These are phyloP conservation scores for Vanderwaltozyma yarrowii DNA, from an alignment of 805 yeast species.

Conservation along the genomic window DNA sequence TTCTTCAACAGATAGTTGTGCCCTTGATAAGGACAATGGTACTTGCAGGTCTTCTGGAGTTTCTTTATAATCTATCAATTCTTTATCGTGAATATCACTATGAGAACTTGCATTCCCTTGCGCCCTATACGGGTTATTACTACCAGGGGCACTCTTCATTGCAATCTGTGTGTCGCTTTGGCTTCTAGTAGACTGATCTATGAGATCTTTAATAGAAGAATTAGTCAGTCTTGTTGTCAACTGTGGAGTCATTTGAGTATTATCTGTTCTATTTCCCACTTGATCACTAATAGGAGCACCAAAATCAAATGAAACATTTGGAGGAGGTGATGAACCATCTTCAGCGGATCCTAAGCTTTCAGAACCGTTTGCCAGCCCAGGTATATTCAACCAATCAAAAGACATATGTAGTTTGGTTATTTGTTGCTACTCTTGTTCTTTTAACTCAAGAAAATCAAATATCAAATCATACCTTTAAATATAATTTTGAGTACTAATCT, in stretches of 20 bases:
- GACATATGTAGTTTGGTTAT: conserved; percentile 24
- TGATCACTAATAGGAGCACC: conserved; percentile 4
- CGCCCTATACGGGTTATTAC: neutral
- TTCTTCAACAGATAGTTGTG: conserved; percentile 68
- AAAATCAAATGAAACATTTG: conserved; percentile 43
- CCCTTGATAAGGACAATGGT: conserved; percentile 55
- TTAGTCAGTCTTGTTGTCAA: neutral
- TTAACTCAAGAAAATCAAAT: no score
- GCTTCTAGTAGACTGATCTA: conserved; percentile 1
- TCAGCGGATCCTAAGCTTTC: conserved; percentile 2
- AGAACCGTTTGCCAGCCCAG: conserved; percentile 25
- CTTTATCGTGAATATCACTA: neutral
- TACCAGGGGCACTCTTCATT: neutral
- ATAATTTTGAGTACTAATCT: no score
- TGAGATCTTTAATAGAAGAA: neutral
- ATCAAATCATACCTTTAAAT: no score
- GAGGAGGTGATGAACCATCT: conserved; percentile 35
- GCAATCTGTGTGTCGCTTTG: conserved; percentile 3
- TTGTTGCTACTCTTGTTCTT: neutral
- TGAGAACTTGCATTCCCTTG: neutral
- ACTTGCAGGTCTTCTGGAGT: conserved; percentile 33
- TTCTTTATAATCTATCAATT: conserved; percentile 12
- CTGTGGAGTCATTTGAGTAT: neutral
- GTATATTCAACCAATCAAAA: conserved; percentile 44
- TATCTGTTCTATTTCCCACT: conserved; percentile 1